Evolutionary conservation across 2,329 filamentous ascomycete genomes (phyloP), one percentile per base, ranked within the genome.

Genomic region (Sporothrix globosa): DNA sequence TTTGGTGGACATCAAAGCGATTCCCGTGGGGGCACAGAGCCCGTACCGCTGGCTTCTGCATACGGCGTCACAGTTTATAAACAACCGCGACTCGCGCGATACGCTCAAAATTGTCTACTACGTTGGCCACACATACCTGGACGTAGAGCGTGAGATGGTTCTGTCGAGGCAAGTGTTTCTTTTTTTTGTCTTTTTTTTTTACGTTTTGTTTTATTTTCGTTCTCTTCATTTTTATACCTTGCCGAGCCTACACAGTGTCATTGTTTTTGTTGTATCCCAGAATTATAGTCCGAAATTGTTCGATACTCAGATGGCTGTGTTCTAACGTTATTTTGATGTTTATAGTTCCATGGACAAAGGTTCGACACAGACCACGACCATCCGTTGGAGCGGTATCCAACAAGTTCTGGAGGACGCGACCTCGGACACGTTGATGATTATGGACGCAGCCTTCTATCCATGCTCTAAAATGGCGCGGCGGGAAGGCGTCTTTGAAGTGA

Each of bases 101-200:
- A 82, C 85, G 24, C 76, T 88, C 70, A 88, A 88, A 75, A 83
- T 88, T 69, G 82, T 88, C 61, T 88, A 86, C 75, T 88, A 88
- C 74, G 83, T 82, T 17, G 86, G 86, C 7, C 81, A 85, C 70
- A 86, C 83, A 53, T 86, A 83, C 73, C 78, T 88, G 34, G 84
- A 88, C 73, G 81, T 80, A 7, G 83, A 87, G 69, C 80, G 85
- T 58, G 84, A 88, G 73, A 87, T 88, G 84, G 81, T 87, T 44
- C 79, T 88, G 53, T 82, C 86, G 56, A 88, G 86, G 86, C 87
- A 77, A 11, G 63, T n/a, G 21, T 21, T 60, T 30, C 6, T n/a
- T 13, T 13, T 9, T 13, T 17, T 44, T 14, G 9, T 17, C 41
- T 13, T 13, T 44, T 17, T 17, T 5, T 13, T 44, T 44, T 44